These are phyloP conservation scores for Berkeleyomyces basicola DNA, from an alignment of 2,329 filamentous ascomycete species.

Conservation along the genomic window DNA sequence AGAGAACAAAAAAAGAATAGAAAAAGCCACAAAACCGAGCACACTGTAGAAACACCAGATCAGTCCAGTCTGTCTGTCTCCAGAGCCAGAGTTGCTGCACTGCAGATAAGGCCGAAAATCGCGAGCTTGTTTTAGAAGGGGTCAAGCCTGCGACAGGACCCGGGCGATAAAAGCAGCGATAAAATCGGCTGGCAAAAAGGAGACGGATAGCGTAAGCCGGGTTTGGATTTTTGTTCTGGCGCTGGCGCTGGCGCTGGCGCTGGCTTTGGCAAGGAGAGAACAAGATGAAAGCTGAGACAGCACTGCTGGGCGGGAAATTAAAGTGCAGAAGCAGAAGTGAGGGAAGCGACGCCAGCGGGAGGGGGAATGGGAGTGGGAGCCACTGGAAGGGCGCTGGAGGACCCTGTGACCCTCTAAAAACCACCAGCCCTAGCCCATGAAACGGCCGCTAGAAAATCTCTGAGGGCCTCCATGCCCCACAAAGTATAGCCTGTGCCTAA, in stretches of 20 bases:
- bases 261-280: neutral
- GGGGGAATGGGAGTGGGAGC: neutral
- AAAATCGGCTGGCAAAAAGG: neutral
- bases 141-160: neutral
- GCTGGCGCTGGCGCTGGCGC: too few relatives aligned
- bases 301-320: neutral
- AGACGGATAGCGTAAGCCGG: neutral
- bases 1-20: neutral
- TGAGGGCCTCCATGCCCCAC: too few relatives aligned
- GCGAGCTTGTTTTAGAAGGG: neutral
- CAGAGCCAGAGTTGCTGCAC: neutral
- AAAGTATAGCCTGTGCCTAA: too few relatives aligned
- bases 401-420: too few relatives aligned
- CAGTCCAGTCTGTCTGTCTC: neutral
- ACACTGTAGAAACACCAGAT: neutral
- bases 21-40: neutral
- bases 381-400: too few relatives aligned
- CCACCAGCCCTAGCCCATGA: too few relatives aligned
- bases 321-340: neutral
- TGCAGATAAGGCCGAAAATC: neutral
- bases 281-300: neutral
- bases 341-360: neutral
- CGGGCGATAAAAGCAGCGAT: slow-evolving; percentile 16
- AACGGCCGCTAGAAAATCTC: too few relatives aligned
- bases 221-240: neutral